A percentile compares a stretch with the other conserved stretches of the same genome.
Evolutionary conservation across 2,329 filamentous ascomycete species (phyloP).

Genomic region (Venturia aucupariae): DNA sequence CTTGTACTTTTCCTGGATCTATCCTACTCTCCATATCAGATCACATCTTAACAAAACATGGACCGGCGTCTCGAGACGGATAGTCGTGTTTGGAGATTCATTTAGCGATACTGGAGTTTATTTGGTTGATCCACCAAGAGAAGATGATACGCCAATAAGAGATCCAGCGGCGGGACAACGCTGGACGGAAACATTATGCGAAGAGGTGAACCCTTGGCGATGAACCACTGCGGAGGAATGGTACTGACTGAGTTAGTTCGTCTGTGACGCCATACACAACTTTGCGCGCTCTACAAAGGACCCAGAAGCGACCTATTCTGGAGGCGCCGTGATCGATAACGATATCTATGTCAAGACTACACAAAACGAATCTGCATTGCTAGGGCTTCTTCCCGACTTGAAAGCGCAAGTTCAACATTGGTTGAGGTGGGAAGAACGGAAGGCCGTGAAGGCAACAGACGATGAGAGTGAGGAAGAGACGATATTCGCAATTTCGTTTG

Average conservation of each 20-base stretch:
- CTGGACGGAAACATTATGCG: slow-evolving; percentile 30
- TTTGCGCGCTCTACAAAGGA: slow-evolving; percentile 25
- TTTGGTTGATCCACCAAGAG: slow-evolving; percentile 24
- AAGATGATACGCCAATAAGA: slow-evolving; percentile 20
- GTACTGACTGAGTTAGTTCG: slow-evolving; percentile 20
- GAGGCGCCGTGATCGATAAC: slow-evolving; percentile 25
- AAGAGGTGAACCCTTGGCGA: slow-evolving; percentile 22
- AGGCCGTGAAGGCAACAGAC: slow-evolving; percentile 22
- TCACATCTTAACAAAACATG: slow-evolving; percentile 24
- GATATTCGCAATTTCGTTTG: slow-evolving; percentile 29
- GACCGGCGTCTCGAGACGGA: slow-evolving; percentile 22
- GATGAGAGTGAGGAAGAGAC: slow-evolving; percentile 23
- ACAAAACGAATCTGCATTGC: slow-evolving; percentile 18
- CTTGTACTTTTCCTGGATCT: slow-evolving; percentile 25
- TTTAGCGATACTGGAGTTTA: slow-evolving; percentile 31
- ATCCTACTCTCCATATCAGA: slow-evolving; percentile 22
- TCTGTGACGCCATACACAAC: slow-evolving; percentile 29
- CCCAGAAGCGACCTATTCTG: background rate
- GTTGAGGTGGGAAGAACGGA: slow-evolving; percentile 16
- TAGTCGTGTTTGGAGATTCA: slow-evolving; percentile 32
- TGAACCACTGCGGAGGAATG: slow-evolving; percentile 19
- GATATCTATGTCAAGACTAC: slow-evolving; percentile 24
- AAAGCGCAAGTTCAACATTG: slow-evolving; percentile 30
- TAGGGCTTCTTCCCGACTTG: slow-evolving; percentile 25
- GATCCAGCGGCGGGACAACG: slow-evolving; percentile 24